Evolutionary conservation across 2,329 filamentous ascomycete genomes (phyloP), one percentile per base, ranked within the genome.

Genomic region (Colletotrichum lupini): DNA sequence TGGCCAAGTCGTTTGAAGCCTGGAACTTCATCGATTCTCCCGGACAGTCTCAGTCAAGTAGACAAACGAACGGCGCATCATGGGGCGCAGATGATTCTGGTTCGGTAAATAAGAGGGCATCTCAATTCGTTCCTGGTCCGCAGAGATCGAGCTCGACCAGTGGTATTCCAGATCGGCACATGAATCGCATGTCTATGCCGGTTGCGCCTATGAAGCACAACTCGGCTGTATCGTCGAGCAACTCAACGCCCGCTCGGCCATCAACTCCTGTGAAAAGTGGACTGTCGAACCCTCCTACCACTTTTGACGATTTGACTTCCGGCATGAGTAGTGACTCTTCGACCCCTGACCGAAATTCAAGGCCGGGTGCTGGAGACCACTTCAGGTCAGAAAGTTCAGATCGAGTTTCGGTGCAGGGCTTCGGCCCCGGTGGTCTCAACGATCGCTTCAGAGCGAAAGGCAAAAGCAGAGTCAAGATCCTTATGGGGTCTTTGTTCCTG

Each of bases 401-500:
- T 77, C 85, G 85, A 82, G 91, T 89, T 77, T 91, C 85, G 79
- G 93, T 89, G 2, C 90, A 91, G 73, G 94, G 95, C 0, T 95
- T 97, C 79, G 92, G 92, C 0, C 86, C 91, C 1, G 89, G 91
- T 61, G 92, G 93, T 68, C 86, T 93, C 73, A 93, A 92, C 76
- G 95, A 98, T 79, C 88, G 93, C 75, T 93, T 92, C 80, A 92
- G 94, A 74, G 92, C 92, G 76, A 95, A 94, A 80, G 94, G 94
- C 35, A 95, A 93, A 81, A 93, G 93, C 32, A 91, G 96, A 67
- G 89, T 94, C 16, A 91, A 91, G 26, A 92, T 98, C 69, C 89
- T 97, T 9, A 88, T 97, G 76, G 96, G 94, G 1, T 95, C 93
- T 19, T 87, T 98, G 76, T 97, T 96, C 81, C 89, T 99, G 77